phyloP scores from a whole-genome alignment of 495 filamentous ascomycete genomes.

The Daldinia grandis region DNA sequence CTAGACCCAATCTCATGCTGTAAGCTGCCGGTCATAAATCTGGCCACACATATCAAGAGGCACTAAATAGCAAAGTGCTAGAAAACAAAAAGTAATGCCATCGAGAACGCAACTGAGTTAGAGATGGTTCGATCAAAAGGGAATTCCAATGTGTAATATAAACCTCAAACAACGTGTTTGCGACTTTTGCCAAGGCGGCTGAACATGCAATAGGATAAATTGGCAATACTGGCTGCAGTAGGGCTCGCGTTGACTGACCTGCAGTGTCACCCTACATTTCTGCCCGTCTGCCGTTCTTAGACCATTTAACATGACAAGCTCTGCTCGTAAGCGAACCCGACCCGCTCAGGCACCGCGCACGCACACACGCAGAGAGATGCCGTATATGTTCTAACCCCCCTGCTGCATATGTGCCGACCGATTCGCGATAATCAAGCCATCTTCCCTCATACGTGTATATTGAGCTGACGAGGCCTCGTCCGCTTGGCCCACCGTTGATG shows the following conservation, averaged over 20 bases:
- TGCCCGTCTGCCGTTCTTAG: not conserved
- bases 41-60: not conserved
- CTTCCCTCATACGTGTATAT: constrained; percentile 32
- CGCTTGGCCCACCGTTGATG: constrained; percentile 16
- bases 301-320: constrained; percentile 3
- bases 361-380: constrained; percentile 9
- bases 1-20: constrained; percentile 10
- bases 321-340: constrained; percentile 22
- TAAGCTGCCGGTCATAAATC: not conserved
- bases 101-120: constrained; percentile 6
- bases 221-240: constrained; percentile 16
- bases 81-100: constrained; percentile 12
- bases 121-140: constrained; percentile 11
- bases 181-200: constrained; percentile 44
- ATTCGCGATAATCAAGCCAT: constrained; percentile 34
- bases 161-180: constrained; percentile 27
- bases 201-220: constrained; percentile 47
- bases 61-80: not conserved
- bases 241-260: constrained; percentile 32
- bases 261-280: constrained; percentile 24
- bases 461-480: constrained; percentile 39
- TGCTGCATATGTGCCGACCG: constrained; percentile 31
- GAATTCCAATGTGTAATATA: constrained; percentile 32
- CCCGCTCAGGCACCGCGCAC: constrained; percentile 25
- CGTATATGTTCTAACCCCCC: constrained; percentile 2